These are phyloP conservation scores for Solanum chiquidenum DNA, from an alignment of 257 asterid species.

Conservation along the genomic window DNA sequence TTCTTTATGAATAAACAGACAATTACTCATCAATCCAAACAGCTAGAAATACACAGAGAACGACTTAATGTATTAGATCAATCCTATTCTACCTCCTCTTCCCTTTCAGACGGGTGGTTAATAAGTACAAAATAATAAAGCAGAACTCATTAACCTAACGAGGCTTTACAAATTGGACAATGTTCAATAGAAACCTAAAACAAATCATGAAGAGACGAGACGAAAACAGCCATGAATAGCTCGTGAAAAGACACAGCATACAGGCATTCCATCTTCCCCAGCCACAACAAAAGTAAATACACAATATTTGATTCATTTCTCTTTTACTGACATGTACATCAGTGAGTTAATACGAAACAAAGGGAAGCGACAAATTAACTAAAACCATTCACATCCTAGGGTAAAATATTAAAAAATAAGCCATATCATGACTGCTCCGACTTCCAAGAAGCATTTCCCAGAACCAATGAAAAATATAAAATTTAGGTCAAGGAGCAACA, in stretches of 20 bases:
- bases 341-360: neutral
- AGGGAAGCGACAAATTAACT: neutral
- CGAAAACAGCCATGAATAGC: neutral
- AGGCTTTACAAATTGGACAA: neutral
- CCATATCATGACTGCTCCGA: neutral
- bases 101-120: neutral
- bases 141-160: neutral
- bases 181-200: neutral
- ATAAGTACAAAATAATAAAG: neutral
- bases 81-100: neutral
- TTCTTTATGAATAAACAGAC: neutral
- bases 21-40: neutral
- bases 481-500: neutral
- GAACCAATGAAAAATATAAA: neutral
- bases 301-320: neutral
- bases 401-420: neutral
- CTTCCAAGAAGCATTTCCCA: neutral
- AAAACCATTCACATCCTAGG: neutral
- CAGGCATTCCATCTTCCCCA: neutral
- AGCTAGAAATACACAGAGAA: neutral
- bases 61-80: neutral
- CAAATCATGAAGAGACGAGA: neutral
- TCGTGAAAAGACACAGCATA: neutral
- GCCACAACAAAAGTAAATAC: neutral
- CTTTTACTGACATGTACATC: neutral